A percentile compares a stretch with the other conserved stretches of the same genome.
These are phyloP conservation scores for Hamamelis virginiana DNA, from an alignment of 164 flowering plant genomes.

Conservation along the genomic window DNA sequence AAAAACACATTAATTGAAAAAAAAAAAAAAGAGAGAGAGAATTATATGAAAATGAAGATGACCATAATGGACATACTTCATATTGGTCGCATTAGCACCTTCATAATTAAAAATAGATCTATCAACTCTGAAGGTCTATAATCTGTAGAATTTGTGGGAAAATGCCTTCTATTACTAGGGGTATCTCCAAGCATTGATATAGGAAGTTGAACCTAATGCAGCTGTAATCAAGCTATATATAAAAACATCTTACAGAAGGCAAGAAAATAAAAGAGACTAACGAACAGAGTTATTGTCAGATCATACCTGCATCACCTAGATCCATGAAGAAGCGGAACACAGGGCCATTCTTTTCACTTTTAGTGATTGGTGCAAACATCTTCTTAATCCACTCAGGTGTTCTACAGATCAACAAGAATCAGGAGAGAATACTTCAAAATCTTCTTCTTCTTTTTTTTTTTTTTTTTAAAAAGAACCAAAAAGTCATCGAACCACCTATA, in stretches of 20 bases:
- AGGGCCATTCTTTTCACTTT: slow-evolving; percentile 74
- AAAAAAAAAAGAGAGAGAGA: no score
- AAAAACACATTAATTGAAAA: not conserved
- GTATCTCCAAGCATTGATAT: not conserved
- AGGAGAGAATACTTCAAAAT: not conserved
- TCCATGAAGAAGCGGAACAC: slow-evolving; percentile 96
- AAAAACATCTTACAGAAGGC: not conserved
- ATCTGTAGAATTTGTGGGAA: not conserved
- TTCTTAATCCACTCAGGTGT: slow-evolving; percentile 86
- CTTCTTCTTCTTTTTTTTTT: no score
- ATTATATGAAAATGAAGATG: not conserved
- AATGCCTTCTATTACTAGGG: not conserved
- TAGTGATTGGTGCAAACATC: slow-evolving; percentile 54
- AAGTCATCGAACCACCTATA: not conserved
- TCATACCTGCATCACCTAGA: slow-evolving; percentile 89
- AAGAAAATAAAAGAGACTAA: not conserved
- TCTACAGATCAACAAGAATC: slow-evolving; percentile 31
- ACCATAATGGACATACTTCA: not conserved
- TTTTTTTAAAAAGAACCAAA: not conserved
- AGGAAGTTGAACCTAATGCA: not conserved
- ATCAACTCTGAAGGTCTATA: no score
- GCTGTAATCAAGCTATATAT: not conserved
- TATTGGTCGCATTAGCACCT: not conserved
- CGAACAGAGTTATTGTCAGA: not conserved
- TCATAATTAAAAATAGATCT: not conserved